These are phyloP conservation scores for Pythium coloratum DNA, from an alignment of 352 stramenopile species.

Conservation along the genomic window DNA sequence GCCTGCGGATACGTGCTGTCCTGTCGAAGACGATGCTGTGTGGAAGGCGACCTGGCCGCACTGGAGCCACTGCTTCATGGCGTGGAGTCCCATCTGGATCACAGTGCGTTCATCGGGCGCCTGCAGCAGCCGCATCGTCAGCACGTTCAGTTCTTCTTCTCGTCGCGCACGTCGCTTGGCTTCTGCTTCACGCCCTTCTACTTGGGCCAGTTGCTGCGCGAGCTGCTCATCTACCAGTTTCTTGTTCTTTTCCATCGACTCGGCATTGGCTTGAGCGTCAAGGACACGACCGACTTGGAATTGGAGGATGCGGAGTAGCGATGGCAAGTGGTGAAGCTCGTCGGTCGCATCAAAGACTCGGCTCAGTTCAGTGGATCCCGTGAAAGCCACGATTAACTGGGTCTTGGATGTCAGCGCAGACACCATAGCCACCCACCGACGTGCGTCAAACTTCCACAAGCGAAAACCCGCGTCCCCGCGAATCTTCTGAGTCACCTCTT, in stretches of 20 bases:
- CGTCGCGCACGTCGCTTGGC: not conserved
- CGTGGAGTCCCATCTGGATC: slow-evolving; percentile 9
- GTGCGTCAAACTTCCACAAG: slow-evolving; percentile 7
- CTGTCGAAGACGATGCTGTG: not conserved
- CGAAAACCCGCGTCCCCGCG: not conserved
- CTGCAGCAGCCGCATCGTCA: slow-evolving; percentile 4
- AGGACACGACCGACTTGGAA: not conserved
- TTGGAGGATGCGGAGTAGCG: not conserved
- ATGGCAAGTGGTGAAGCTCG: slow-evolving; percentile 17
- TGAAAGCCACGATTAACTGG: slow-evolving; percentile 5
- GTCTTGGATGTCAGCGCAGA: not conserved
- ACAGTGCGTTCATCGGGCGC: slow-evolving; percentile 6
- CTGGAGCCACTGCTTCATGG: slow-evolving; percentile 11
- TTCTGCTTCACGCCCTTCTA: not conserved
- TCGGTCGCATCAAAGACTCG: slow-evolving; percentile 14
- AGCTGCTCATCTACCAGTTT: not conserved
- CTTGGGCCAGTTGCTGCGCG: not conserved
- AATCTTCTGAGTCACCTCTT: not conserved
- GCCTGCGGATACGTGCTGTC: not conserved
- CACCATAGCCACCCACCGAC: slow-evolving; percentile 4
- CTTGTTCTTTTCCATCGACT: not conserved
- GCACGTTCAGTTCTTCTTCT: slow-evolving; percentile 13
- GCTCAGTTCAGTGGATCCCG: not conserved
- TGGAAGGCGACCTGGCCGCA: slow-evolving; percentile 19
- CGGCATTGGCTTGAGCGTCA: not conserved